Conservation (phyloP, 2,329 filamentous ascomycete genomes). For the Neoscytalidium dimidiatum region DNA sequence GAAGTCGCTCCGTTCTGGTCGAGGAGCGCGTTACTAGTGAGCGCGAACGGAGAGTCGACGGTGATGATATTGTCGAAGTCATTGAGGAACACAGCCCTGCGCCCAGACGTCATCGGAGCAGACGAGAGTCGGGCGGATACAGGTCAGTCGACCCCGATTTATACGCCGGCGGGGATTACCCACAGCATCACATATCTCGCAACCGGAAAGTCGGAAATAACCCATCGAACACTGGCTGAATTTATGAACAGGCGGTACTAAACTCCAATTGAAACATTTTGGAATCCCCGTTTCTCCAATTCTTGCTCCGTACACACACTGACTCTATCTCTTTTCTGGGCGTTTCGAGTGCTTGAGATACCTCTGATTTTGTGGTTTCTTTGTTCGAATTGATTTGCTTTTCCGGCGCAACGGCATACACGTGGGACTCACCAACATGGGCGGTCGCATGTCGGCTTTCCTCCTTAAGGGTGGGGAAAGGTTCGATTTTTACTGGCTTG, state of each 20-base stretch:
- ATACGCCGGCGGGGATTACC: constrained; percentile 38
- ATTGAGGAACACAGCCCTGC: constrained; percentile 55
- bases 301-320: no score
- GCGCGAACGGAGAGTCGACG: constrained; percentile 39
- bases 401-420: not conserved
- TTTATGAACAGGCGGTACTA: constrained; percentile 12
- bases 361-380: not conserved
- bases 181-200: constrained; percentile 23
- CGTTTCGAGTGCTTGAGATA: not conserved
- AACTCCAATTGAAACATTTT: not conserved
- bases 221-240: not conserved
- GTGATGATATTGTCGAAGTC: constrained; percentile 60
- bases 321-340: not conserved
- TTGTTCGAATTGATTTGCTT: no score
- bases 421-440: not conserved
- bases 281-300: not conserved
- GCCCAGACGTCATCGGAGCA: constrained; percentile 39
- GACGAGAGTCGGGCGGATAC: constrained; percentile 45
- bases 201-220: constrained; percentile 20
- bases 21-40: constrained; percentile 36
- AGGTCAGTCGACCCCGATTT: constrained; percentile 50
- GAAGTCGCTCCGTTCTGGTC: constrained; percentile 44
- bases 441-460: not conserved
- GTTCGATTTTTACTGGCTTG: not conserved
- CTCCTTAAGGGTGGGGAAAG: not conserved